phyloP scores from a whole-genome alignment of 2,329 filamentous ascomycete species.

The Sporothrix globosa region DNA sequence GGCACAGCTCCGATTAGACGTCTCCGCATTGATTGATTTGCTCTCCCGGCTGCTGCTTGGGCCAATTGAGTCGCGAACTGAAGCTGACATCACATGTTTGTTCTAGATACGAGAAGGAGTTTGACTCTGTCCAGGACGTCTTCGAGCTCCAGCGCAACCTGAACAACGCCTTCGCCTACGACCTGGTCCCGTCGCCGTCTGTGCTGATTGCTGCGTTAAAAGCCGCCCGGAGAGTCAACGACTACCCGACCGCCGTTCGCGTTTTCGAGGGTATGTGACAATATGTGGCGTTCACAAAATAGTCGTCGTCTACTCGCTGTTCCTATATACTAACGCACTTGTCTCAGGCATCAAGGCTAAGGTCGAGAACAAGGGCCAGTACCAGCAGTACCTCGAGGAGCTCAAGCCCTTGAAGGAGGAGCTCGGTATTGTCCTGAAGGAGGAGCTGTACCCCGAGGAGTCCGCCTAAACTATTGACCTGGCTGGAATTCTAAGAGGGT shows the following conservation, averaged over 20 bases:
- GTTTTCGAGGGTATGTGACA: conserved; percentile 86
- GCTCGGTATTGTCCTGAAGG: conserved; percentile 87
- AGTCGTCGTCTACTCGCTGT: not conserved
- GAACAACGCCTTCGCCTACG: conserved; percentile 99
- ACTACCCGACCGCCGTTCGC: conserved; percentile 96
- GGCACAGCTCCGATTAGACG: not conserved
- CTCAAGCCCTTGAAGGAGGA: conserved; percentile 92
- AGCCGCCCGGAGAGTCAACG: conserved; percentile 94
- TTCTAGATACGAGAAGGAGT: conserved; percentile 96
- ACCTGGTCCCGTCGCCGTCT: conserved; percentile 92
- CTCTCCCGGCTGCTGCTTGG: not conserved
- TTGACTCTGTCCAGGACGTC: conserved; percentile 94
- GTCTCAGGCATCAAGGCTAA: conserved; percentile 90
- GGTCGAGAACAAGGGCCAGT: conserved; percentile 98
- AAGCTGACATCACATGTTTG: conserved; percentile 46
- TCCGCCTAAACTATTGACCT: conserved; percentile 22
- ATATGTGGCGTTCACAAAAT: not conserved
- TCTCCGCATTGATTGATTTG: not conserved
- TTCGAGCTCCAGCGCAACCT: conserved; percentile 98
- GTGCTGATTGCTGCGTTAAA: conserved; percentile 90
- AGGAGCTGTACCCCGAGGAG: conserved; percentile 77
- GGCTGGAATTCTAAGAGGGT: not conserved
- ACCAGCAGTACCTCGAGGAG: conserved; percentile 93
- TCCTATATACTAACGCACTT: not conserved
- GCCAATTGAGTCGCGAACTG: conserved; percentile 37